A percentile compares a stretch with the other conserved stretches of the same genome.
These are phyloP conservation scores for Cordyceps fumosorosea DNA, from an alignment of 2,329 filamentous ascomycete species.

Conservation along the genomic window DNA sequence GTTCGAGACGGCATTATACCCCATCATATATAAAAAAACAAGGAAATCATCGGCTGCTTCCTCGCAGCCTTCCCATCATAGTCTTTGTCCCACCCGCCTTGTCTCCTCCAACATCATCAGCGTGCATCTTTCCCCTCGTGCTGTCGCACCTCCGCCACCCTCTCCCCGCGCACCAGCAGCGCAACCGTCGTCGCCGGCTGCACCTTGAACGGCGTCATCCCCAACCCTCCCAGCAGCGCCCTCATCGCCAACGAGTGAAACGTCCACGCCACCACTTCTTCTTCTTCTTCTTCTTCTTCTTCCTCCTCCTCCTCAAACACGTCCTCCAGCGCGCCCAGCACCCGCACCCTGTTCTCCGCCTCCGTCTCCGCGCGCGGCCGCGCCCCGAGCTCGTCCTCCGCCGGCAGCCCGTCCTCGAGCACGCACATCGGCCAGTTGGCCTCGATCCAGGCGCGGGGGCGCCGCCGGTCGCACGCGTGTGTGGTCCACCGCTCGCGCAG, in stretches of 20 bases:
- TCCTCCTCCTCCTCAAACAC: constrained; percentile 37
- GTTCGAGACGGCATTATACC: background rate
- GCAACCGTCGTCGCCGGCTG: constrained; percentile 48
- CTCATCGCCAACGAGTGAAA: constrained; percentile 43
- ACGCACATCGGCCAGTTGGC: constrained; percentile 41
- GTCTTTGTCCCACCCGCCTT: too few species aligned
- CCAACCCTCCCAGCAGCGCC: constrained; percentile 35
- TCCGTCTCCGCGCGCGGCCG: constrained; percentile 41
- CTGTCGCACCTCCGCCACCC: background rate
- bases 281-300: constrained; percentile 29
- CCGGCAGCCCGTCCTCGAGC: constrained; percentile 48
- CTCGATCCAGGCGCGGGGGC: constrained; percentile 40
- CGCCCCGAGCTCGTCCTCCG: constrained; percentile 48
- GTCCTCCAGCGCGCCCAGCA: constrained; percentile 38
- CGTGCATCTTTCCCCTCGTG: too few species aligned
- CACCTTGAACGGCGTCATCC: constrained; percentile 37
- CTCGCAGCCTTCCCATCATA: background rate
- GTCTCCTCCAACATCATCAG: too few species aligned
- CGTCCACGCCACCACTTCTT: constrained; percentile 39
- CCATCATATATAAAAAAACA: background rate
- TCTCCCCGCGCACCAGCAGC: constrained; percentile 44
- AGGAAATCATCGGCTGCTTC: background rate
- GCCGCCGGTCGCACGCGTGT: constrained; percentile 56
- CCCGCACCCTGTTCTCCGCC: constrained; percentile 37
- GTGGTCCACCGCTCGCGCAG: constrained; percentile 53